Conservation (phyloP, 2,329 filamentous ascomycete species). For the Arthroderma sp. region DNA sequence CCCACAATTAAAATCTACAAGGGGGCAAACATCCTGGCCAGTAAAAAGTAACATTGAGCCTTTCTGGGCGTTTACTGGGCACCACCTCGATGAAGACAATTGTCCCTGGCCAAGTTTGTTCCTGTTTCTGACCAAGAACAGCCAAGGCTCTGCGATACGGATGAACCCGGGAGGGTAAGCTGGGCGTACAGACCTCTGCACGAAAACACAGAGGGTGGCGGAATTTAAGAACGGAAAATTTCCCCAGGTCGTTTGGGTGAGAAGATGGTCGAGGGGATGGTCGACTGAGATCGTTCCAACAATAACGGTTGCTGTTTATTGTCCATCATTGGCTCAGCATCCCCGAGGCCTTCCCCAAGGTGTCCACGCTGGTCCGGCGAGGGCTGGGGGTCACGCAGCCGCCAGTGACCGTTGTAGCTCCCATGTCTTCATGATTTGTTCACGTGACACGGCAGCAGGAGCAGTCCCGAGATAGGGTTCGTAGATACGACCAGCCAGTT, state of each 20-base stretch:
- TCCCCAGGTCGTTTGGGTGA: background rate
- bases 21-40: background rate
- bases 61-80: slow-evolving; percentile 5
- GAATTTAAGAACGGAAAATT: background rate
- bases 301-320: background rate
- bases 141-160: slow-evolving; percentile 1
- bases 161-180: background rate
- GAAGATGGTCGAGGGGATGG: background rate
- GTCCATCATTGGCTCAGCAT: background rate
- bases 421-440: background rate
- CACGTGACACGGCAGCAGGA: slow-evolving; percentile 1
- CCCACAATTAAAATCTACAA: background rate
- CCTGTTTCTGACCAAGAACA: background rate
- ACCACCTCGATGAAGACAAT: background rate
- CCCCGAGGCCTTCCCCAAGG: background rate
- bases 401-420: background rate
- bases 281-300: slow-evolving; percentile 1
- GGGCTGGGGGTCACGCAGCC: slow-evolving; percentile 5
- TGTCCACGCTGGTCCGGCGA: background rate
- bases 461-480: background rate
- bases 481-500: slow-evolving; percentile 1
- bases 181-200: background rate
- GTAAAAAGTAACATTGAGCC: background rate
- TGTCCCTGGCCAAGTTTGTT: background rate
- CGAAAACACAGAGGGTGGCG: background rate